phyloP scores from a whole-genome alignment of 1,139 yeast species.

The Pneumocystis wakefieldiae region DNA sequence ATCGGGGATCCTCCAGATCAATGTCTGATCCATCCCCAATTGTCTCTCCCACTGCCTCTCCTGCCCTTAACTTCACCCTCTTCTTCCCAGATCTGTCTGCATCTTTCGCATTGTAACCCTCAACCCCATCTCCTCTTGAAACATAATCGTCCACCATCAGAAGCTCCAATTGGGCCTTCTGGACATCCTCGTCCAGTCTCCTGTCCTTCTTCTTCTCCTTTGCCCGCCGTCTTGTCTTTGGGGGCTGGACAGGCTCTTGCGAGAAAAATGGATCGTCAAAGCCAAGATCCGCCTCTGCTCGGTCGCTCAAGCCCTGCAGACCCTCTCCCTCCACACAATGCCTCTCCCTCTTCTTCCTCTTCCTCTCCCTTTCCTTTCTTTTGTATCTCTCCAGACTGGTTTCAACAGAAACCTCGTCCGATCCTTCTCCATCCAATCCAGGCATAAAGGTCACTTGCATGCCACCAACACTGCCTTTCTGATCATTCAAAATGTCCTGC shows the following conservation, averaged over 20 bases:
- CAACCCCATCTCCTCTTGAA: no score
- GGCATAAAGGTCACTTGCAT: conserved; percentile 96
- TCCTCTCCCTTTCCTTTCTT: conserved; percentile 86
- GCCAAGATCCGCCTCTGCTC: conserved; percentile 18
- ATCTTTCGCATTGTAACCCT: no score
- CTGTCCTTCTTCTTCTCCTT: conserved; percentile 8
- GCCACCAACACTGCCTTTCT: conserved; percentile 55
- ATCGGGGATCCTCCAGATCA: conserved; percentile 72
- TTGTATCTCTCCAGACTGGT: conserved; percentile 67
- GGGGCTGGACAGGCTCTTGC: conserved; percentile 19
- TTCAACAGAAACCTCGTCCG: conserved; percentile 35
- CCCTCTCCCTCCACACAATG: conserved; percentile 16
- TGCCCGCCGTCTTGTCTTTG: conserved; percentile 24
- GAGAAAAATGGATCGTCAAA: conserved; percentile 18
- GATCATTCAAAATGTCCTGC: conserved; percentile 18
- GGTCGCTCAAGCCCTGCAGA: conserved; percentile 18
- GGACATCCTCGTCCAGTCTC: conserved; percentile 10
- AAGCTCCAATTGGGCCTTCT: conserved; percentile 24
- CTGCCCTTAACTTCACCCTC: no score
- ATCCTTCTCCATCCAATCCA: conserved; percentile 48
- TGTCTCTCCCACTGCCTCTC: conserved; percentile 22
- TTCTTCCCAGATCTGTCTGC: no score
- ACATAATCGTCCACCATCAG: conserved; percentile 48
- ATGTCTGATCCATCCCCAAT: conserved; percentile 32
- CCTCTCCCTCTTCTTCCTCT: conserved; percentile 55